Evolutionary conservation across 495 filamentous ascomycete genomes (phyloP).

Genomic region (Podospora sp.): DNA sequence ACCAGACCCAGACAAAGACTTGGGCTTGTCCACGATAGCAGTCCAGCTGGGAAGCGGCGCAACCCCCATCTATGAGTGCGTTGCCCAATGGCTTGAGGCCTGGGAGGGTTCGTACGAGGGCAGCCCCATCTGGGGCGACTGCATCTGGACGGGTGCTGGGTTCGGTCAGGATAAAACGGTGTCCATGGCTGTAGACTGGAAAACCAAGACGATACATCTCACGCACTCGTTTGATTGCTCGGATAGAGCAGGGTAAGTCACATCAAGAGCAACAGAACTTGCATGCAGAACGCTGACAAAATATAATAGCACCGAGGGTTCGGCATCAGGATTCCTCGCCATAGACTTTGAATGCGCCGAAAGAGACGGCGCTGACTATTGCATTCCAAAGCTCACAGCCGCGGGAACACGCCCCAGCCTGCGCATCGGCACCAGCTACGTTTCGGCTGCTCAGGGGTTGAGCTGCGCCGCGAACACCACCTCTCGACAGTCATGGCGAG

Average conservation of each 20-base stretch:
- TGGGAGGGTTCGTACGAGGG: slow-evolving; percentile 43
- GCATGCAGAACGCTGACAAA: too few species aligned
- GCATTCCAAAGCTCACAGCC: slow-evolving; percentile 27
- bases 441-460: slow-evolving; percentile 17
- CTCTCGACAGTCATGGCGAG: slow-evolving; percentile 42
- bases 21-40: slow-evolving; percentile 39
- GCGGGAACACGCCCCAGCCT: slow-evolving; percentile 22
- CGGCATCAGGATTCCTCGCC: slow-evolving; percentile 38
- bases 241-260: slow-evolving; percentile 38
- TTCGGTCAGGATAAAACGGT: slow-evolving; percentile 38
- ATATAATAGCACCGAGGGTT: slow-evolving; percentile 30
- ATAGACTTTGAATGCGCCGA: slow-evolving; percentile 38
- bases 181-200: slow-evolving; percentile 43
- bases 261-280: too few species aligned
- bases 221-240: slow-evolving; percentile 45
- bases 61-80: slow-evolving; percentile 42
- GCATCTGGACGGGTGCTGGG: slow-evolving; percentile 46
- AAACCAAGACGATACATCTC: slow-evolving; percentile 40
- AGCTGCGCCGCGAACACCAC: slow-evolving; percentile 31
- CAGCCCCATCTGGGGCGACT: slow-evolving; percentile 45
- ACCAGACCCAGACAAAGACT: slow-evolving; percentile 32
- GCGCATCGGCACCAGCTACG: slow-evolving; percentile 28
- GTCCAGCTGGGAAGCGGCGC: slow-evolving; percentile 33
- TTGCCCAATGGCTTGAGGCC: slow-evolving; percentile 41
- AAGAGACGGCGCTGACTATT: slow-evolving; percentile 29